Conservation (phyloP, 495 filamentous ascomycete species). For the Aspergillus ostianus region DNA sequence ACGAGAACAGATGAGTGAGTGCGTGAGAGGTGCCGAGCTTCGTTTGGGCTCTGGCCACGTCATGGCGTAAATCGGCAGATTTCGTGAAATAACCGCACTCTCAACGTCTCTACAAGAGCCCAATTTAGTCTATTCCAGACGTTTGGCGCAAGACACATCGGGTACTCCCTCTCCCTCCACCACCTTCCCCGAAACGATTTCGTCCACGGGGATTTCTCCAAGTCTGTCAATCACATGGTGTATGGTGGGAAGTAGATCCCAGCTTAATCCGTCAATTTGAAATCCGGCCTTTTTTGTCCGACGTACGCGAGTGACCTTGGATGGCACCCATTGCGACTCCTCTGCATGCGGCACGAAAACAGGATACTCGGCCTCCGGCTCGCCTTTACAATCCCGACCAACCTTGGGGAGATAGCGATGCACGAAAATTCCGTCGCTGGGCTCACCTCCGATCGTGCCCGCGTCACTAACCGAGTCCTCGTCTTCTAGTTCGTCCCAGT, state of each 20-base stretch:
- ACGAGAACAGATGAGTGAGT: too few relatives aligned
- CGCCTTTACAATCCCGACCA: conserved; percentile 29
- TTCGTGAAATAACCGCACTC: too few relatives aligned
- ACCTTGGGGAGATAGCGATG: conserved; percentile 50
- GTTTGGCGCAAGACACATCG: conserved; percentile 41
- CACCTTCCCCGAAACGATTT: conserved; percentile 50
- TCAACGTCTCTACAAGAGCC: neutral
- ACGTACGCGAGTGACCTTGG: conserved; percentile 30
- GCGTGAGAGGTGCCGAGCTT: too few relatives aligned
- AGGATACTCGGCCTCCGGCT: conserved; percentile 44
- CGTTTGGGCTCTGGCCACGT: neutral
- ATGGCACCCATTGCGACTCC: conserved; percentile 32
- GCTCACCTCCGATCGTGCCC: conserved; percentile 30
- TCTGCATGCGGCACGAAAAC: conserved; percentile 41
- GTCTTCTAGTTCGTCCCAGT: conserved; percentile 36
- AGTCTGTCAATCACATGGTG: conserved; percentile 51
- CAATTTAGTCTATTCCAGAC: conserved; percentile 34
- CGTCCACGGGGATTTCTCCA: conserved; percentile 53
- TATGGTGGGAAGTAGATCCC: conserved; percentile 52
- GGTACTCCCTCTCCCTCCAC: conserved; percentile 49
- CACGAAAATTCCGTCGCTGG: conserved; percentile 39
- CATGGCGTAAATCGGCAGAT: too few relatives aligned
- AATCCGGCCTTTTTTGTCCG: conserved; percentile 42
- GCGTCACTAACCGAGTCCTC: conserved; percentile 28
- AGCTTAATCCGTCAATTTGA: conserved; percentile 42